Evolutionary conservation across 352 stramenopile species (phyloP).

Genomic region (Paralagenidium karlingii): DNA sequence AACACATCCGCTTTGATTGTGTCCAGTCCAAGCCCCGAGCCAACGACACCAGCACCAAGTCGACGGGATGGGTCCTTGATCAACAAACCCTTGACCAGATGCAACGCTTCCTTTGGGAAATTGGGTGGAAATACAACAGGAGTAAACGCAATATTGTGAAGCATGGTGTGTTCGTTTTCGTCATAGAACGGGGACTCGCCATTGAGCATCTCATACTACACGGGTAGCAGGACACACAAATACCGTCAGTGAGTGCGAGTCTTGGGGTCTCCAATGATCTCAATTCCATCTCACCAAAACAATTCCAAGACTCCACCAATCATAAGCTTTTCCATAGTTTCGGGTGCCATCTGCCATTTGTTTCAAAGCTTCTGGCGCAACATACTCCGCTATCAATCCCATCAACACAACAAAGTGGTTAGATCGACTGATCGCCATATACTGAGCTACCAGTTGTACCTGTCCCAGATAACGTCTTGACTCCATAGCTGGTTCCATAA

Average conservation of each 20-base stretch:
- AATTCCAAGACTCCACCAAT: conserved; percentile 83
- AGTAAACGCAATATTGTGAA: conserved; percentile 68
- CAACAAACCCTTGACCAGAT: conserved; percentile 60
- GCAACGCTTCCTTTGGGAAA: conserved; percentile 62
- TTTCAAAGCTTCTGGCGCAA: conserved; percentile 69
- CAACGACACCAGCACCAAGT: conserved; percentile 27
- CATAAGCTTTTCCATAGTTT: conserved; percentile 82
- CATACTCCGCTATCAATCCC: conserved; percentile 72
- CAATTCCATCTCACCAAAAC: conserved; percentile 42
- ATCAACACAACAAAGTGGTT: not conserved
- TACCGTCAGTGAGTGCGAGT: conserved; percentile 4
- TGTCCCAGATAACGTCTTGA: conserved; percentile 78
- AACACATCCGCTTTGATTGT: conserved; percentile 62
- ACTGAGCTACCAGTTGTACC: too few relatives aligned
- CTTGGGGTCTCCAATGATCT: too few relatives aligned
- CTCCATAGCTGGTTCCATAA: conserved; percentile 70
- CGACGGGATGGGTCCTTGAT: conserved; percentile 58
- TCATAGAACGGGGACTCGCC: conserved; percentile 82
- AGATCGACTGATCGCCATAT: not conserved
- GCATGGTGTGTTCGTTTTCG: conserved; percentile 83
- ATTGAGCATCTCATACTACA: conserved; percentile 79
- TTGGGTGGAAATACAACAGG: conserved; percentile 63
- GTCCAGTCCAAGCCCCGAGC: too few relatives aligned
- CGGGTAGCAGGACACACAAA: conserved; percentile 1
- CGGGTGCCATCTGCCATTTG: conserved; percentile 68